Percentiles rank a stretch among this genome's conserved stretches.
Conservation (phyloP, 352 stramenopile genomes). For the Pythium aquatile region DNA sequence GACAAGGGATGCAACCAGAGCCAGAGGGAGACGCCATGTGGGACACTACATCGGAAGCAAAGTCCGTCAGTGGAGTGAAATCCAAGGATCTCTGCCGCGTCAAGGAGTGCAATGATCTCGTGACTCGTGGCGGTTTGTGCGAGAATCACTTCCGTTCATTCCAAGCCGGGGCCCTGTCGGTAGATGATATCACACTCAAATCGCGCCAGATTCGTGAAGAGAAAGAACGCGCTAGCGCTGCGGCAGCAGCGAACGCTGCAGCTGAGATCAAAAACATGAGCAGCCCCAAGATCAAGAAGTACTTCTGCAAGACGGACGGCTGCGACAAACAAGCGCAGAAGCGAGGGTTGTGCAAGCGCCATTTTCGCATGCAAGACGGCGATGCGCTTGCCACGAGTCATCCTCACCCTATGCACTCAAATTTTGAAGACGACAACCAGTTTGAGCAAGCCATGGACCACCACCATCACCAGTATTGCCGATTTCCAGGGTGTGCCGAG, state of each 20-base stretch:
- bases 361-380: constrained; percentile 49
- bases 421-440: constrained; percentile 16
- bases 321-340: constrained; percentile 70
- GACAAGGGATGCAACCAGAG: constrained; percentile 22
- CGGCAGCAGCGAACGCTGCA: constrained; percentile 18
- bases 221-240: constrained; percentile 16
- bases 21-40: constrained; percentile 28
- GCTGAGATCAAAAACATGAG: constrained; percentile 26
- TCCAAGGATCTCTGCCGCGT: constrained; percentile 39
- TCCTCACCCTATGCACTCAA: constrained; percentile 11
- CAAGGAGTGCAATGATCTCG: constrained; percentile 31
- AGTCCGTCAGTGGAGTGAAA: constrained; percentile 9
- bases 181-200: constrained; percentile 57
- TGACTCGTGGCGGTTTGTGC: constrained; percentile 41
- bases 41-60: constrained; percentile 18
- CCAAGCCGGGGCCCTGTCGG: constrained; percentile 46
- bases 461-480: constrained; percentile 28
- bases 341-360: constrained; percentile 56
- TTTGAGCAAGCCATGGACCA: constrained; percentile 12
- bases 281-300: constrained; percentile 45
- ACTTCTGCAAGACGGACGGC: constrained; percentile 60
- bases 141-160: constrained; percentile 49
- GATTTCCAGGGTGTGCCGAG: constrained; percentile 47
- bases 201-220: constrained; percentile 33
- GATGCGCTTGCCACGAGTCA: background rate